phyloP scores from a whole-genome alignment of 345 rosid genomes.

The Hypericum perforatum region DNA sequence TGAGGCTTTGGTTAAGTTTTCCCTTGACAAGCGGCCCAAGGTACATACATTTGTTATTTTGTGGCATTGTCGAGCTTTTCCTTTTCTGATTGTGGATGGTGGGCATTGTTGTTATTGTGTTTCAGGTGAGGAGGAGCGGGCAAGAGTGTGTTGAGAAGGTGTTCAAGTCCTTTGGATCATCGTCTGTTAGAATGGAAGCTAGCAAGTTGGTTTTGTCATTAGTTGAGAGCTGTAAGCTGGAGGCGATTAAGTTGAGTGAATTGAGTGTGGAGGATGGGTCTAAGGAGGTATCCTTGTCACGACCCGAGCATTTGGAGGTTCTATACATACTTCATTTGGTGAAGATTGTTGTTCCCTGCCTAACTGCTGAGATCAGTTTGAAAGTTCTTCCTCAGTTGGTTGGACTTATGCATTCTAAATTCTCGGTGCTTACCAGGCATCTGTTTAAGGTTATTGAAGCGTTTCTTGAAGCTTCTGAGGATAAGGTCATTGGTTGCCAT shows the following conservation, averaged over 20 bases:
- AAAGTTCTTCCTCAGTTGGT: slow-evolving; percentile 38
- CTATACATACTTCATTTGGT: slow-evolving; percentile 65
- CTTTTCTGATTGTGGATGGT: too few species aligned
- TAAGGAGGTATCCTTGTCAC: slow-evolving; percentile 30
- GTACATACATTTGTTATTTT: slow-evolving; percentile 17
- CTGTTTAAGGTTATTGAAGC: slow-evolving; percentile 47
- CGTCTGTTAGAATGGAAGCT: slow-evolving; percentile 47
- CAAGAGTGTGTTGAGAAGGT: slow-evolving; percentile 66
- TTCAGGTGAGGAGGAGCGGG: slow-evolving; percentile 71
- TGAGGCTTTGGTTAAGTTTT: slow-evolving; percentile 46
- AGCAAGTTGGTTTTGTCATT: slow-evolving; percentile 43
- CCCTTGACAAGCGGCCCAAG: slow-evolving; percentile 85
- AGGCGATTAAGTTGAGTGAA: slow-evolving; percentile 24
- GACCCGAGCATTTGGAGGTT: slow-evolving; percentile 48
- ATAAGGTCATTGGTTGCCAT: slow-evolving; percentile 32
- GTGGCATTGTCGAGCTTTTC: neutral
- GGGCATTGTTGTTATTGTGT: neutral
- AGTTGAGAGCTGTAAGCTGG: slow-evolving; percentile 32
- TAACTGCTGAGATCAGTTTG: slow-evolving; percentile 39
- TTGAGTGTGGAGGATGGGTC: slow-evolving; percentile 29
- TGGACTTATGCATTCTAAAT: slow-evolving; percentile 40
- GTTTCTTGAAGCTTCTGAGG: slow-evolving; percentile 34
- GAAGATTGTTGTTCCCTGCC: slow-evolving; percentile 42
- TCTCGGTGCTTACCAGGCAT: slow-evolving; percentile 50
- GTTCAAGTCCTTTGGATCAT: slow-evolving; percentile 34